Conservation (phyloP, 2,329 filamentous ascomycete species). For the Decorospora gaudefroyi region DNA sequence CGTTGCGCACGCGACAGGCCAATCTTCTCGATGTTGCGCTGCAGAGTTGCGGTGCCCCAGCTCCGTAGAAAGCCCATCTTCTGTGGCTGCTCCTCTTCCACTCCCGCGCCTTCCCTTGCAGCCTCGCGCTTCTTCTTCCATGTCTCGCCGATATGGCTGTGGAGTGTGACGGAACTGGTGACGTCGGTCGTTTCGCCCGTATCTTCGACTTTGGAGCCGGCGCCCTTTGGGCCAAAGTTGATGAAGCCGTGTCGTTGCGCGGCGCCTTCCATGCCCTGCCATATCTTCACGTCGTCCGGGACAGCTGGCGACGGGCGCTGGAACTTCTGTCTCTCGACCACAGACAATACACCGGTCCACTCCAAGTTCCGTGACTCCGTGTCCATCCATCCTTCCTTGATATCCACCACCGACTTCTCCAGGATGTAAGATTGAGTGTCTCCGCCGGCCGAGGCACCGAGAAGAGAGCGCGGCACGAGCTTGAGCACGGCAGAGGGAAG, state of each 20-base stretch:
- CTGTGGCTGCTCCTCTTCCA: constrained; percentile 53
- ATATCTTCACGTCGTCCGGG: constrained; percentile 32
- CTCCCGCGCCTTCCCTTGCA: constrained; percentile 46
- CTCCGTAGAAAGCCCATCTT: constrained; percentile 62
- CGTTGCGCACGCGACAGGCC: constrained; percentile 77
- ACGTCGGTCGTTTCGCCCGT: constrained; percentile 63
- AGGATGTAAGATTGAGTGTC: constrained; percentile 79
- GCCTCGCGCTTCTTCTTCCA: constrained; percentile 56
- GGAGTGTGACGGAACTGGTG: constrained; percentile 73
- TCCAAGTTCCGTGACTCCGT: constrained; percentile 81
- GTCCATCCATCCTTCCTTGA: constrained; percentile 80
- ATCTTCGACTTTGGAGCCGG: constrained; percentile 38
- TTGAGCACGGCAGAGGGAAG: constrained; percentile 75
- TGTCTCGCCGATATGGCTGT: constrained; percentile 71
- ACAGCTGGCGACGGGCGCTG: constrained; percentile 50
- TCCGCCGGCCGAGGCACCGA: constrained; percentile 62
- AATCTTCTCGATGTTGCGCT: constrained; percentile 78
- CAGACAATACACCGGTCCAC: constrained; percentile 77
- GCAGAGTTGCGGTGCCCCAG: constrained; percentile 72
- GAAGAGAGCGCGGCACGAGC: constrained; percentile 70
- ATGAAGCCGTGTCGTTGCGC: constrained; percentile 42
- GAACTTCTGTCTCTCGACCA: constrained; percentile 76
- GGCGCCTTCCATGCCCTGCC: constrained; percentile 39
- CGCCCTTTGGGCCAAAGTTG: constrained; percentile 29
- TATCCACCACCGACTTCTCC: constrained; percentile 77